phyloP scores from a whole-genome alignment of 352 stramenopile species.

The Globisporangium camurandrum region DNA sequence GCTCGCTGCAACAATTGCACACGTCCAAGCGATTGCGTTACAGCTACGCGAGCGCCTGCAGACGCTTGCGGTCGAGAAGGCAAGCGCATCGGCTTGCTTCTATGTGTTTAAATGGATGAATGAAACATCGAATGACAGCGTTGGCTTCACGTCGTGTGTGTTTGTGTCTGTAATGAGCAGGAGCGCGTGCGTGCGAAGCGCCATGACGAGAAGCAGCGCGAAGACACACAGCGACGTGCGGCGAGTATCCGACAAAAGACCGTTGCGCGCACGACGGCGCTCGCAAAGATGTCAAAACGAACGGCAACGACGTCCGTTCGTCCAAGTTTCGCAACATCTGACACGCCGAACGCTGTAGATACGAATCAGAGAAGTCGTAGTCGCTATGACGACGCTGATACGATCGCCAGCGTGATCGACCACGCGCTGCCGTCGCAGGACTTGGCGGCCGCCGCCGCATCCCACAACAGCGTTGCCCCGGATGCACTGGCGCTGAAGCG shows the following conservation, averaged over 20 bases:
- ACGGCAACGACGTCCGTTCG: no score
- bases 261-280: conserved; percentile 10
- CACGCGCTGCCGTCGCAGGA: neutral
- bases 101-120: no score
- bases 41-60: conserved; percentile 7
- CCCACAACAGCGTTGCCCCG: neutral
- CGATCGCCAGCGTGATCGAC: neutral
- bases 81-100: no score
- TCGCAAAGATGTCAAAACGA: conserved; percentile 7
- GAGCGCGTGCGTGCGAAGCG: conserved; percentile 19
- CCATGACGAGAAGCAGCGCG: conserved; percentile 11
- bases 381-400: neutral
- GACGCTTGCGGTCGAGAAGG: conserved; percentile 17
- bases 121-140: neutral
- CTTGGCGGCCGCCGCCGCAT: neutral
- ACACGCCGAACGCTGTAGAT: neutral
- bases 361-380: neutral
- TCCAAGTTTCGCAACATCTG: no score
- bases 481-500: conserved; percentile 22
- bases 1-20: neutral
- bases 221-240: conserved; percentile 15
- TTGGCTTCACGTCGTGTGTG: neutral
- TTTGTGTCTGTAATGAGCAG: conserved; percentile 2
- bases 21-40: neutral
- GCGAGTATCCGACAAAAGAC: conserved; percentile 25